Base-by-base conservation (phyloP, 2,329 filamentous ascomycete species). In the Neodidymelliopsis sp. region DNA sequence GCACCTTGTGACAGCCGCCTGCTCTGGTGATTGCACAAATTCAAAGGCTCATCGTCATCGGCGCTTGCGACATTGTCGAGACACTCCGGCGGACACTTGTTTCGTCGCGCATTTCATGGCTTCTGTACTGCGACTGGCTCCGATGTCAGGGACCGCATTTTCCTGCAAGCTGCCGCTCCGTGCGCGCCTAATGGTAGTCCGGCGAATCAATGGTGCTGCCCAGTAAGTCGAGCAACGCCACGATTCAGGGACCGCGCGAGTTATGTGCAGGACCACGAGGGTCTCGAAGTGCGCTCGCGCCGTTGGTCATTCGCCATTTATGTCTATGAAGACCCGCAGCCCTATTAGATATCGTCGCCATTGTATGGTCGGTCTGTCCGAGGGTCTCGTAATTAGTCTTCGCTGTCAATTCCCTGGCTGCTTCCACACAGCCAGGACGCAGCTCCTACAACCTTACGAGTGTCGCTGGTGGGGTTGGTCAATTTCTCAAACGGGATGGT, bases 371-470 rank as follows among this genome's bases (percentile, higher is more conserved):
- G 37, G 33, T 37, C 35, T 31, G 35, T 39, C 36, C 29, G 19
- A 19, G 13, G 36, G 31, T 22, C 35, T 45, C 16, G 24, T 16
- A n/a, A n/a, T 29, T 38, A 11, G 23, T 33, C 18, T 25, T 56
- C 44, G 45, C 50, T 38, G 35, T 44, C 51, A 44, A 39, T 51
- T 50, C 52, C 44, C 49, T 62, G 50, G 50, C 54, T 33, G 35
- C 48, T 29, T 25, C 2, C 15, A 36, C 20, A 20, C 30, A 20
- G 31, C 31, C 24, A 57, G 54, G 55, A 56, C 53, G 59, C n/a
- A n/a, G n/a, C n/a, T 60, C 56, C 62, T 65, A 63, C 64, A 65
- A 66, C 66, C 67, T 64, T 70, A 50, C 59, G 57, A 63, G 66
- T 64, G 50, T 67, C 59, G 59, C 40, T 40, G 50, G 65, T 59